Evolutionary conservation across 306 rosid species (phyloP).

Genomic region (Cicer cuneatum): DNA sequence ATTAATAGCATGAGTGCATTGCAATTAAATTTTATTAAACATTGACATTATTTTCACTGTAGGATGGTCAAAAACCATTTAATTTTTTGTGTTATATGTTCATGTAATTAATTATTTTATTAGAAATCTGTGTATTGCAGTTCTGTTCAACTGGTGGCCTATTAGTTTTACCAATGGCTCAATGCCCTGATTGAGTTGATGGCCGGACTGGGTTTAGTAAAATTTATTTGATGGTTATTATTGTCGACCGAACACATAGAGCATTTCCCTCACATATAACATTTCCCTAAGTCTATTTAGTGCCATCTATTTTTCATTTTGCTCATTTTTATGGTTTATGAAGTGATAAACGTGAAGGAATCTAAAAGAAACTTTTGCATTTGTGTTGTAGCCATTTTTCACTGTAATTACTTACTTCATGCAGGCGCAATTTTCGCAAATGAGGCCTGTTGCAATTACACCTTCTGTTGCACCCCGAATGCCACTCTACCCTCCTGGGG

Average conservation of each 20-base stretch:
- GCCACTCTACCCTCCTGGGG: conserved; percentile 84
- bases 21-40: not conserved
- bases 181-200: too few relatives aligned
- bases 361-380: not conserved
- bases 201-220: too few relatives aligned
- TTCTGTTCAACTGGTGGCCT: not conserved
- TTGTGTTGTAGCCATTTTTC: not conserved
- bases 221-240: not conserved
- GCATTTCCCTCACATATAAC: not conserved
- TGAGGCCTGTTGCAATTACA: conserved; percentile 73
- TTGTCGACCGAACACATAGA: not conserved
- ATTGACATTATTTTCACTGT: not conserved
- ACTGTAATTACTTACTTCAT: not conserved
- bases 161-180: too few relatives aligned
- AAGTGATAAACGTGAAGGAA: not conserved
- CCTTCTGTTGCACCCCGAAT: conserved; percentile 74
- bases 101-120: not conserved
- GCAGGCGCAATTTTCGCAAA: conserved; percentile 78
- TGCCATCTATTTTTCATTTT: not conserved
- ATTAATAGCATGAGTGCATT: not conserved
- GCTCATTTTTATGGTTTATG: not conserved
- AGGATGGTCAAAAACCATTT: not conserved
- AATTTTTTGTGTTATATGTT: not conserved
- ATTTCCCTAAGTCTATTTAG: not conserved
- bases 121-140: not conserved